phyloP scores from a whole-genome alignment of 225 moss, liverwort and hornwort species.

The Polytrichum formosum region DNA sequence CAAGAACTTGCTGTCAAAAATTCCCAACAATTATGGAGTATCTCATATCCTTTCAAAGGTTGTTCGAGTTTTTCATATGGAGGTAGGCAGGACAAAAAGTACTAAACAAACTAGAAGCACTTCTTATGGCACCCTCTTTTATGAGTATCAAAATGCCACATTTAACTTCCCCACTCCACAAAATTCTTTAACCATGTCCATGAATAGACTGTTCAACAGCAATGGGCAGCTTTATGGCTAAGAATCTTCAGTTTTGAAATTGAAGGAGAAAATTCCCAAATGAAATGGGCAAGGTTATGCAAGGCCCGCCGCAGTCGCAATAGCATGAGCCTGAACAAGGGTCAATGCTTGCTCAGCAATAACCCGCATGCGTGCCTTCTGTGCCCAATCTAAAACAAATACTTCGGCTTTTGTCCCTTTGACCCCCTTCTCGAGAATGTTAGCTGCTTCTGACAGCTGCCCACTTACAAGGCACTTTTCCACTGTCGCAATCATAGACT shows the following conservation, averaged over 20 bases:
- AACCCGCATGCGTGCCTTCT: constrained; percentile 49
- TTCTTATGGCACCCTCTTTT: no score
- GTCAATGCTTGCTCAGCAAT: constrained; percentile 56
- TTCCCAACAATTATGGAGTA: no score
- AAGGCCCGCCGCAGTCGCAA: constrained; percentile 54
- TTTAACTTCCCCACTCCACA: neutral
- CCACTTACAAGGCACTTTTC: constrained; percentile 54
- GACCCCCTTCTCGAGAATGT: constrained; percentile 42
- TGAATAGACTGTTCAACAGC: neutral
- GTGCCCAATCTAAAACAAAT: constrained; percentile 54
- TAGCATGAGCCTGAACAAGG: constrained; percentile 58
- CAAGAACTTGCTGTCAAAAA: no score
- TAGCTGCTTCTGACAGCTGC: constrained; percentile 52
- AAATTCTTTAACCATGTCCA: neutral
- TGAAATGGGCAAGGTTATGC: constrained; percentile 23
- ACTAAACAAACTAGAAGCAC: no score
- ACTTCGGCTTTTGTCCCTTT: constrained; percentile 55
- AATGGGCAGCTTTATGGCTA: neutral
- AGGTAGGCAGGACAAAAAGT: no score
- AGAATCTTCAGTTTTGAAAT: neutral
- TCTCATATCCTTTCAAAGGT: no score
- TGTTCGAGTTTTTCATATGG: no score
- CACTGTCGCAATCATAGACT: constrained; percentile 51
- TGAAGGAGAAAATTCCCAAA: constrained; percentile 14
- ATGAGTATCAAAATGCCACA: neutral